A percentile compares a stretch with the other conserved stretches of the same genome.
Conservation (phyloP, 495 filamentous ascomycete genomes). For the Chlorociboria aeruginascens region DNA sequence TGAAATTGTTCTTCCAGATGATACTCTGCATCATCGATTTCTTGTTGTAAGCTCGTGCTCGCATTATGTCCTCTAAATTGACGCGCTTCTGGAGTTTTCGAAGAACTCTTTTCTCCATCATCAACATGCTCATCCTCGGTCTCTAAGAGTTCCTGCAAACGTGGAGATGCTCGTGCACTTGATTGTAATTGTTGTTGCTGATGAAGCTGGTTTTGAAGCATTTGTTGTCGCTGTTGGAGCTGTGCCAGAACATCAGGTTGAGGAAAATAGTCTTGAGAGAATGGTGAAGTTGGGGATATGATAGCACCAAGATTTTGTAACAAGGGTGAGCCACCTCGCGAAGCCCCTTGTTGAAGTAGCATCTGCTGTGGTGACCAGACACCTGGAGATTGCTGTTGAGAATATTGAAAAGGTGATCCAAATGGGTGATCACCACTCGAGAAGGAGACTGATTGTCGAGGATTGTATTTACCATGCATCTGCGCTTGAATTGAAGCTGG, state of each 20-base stretch:
- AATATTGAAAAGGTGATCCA: slow-evolving; percentile 29
- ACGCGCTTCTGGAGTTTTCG: slow-evolving; percentile 34
- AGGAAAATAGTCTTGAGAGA: slow-evolving; percentile 30
- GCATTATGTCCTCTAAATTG: slow-evolving; percentile 15
- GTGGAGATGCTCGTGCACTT: slow-evolving; percentile 40
- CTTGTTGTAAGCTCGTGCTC: slow-evolving; percentile 49
- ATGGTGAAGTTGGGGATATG: slow-evolving; percentile 36
- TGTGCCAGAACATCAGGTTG: slow-evolving; percentile 19
- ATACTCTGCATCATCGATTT: slow-evolving; percentile 78
- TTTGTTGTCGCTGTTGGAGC: slow-evolving; percentile 46
- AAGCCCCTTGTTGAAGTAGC: slow-evolving; percentile 35
- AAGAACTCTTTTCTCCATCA: slow-evolving; percentile 30
- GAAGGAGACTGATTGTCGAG: slow-evolving; percentile 41
- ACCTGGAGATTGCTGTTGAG: slow-evolving; percentile 30
- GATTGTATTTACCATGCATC: slow-evolving; percentile 34
- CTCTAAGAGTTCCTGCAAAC: slow-evolving; percentile 40
- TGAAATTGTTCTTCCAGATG: slow-evolving; percentile 65
- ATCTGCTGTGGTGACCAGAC: slow-evolving; percentile 44
- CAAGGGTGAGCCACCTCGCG: slow-evolving; percentile 46
- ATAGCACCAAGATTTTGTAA: slow-evolving; percentile 35
- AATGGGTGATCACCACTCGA: slow-evolving; percentile 25
- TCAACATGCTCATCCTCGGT: slow-evolving; percentile 42
- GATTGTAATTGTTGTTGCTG: slow-evolving; percentile 38
- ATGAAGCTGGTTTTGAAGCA: slow-evolving; percentile 44
- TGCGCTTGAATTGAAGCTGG: slow-evolving; percentile 34